Base-by-base conservation (phyloP, 805 yeast genomes). In the Zygosaccharomyces rouxii region DNA sequence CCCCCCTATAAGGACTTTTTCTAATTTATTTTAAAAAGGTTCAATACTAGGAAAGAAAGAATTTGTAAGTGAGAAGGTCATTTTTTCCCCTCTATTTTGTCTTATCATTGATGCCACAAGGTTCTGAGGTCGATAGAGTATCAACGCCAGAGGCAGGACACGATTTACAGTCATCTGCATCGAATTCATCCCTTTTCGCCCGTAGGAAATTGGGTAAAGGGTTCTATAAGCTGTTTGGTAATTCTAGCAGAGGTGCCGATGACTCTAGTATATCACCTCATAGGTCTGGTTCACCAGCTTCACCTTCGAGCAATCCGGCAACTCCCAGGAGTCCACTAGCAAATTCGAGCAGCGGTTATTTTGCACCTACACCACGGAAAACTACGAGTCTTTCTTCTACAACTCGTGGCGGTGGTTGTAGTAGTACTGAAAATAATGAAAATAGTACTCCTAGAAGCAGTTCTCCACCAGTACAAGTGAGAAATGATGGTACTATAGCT, bases 161-260 rank as follows among this genome's bases (percentile, higher is more conserved):
- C 38, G 48, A 49, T 2, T 35, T 47, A 9, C 38, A 48, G 25
- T 51, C 55, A 22, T 25, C 49, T 6, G 41, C 48, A 35, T 51
- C 55, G 14, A 46, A 31, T 25, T 45, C 50, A 3, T 48, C 54
- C n/a, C 21, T 46, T 4, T 48, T 51, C 23, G 51, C 41, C 7
- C 48, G 44, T 21, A 31, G 48, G 13, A 51, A 46, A 21, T 25
- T 51, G 37, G 46, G 46, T 4, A 51, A 45, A 26, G 52, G 52
- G 23, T 42, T 51, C 10, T 45, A 45, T 4, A 51, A 48, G 21
- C 25, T 51, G 14, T 51, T 51, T 30, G 55, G 55, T 39, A 37
- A 38, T 22, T 6, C 35, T 6, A 35, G 44, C 3, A 41, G 29
- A 28, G 25, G 9, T 4, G n/a, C 19, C 16, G 29, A 41, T 29